Conservation (phyloP, 345 rosid genomes). For the Eucalyptus victrix region DNA sequence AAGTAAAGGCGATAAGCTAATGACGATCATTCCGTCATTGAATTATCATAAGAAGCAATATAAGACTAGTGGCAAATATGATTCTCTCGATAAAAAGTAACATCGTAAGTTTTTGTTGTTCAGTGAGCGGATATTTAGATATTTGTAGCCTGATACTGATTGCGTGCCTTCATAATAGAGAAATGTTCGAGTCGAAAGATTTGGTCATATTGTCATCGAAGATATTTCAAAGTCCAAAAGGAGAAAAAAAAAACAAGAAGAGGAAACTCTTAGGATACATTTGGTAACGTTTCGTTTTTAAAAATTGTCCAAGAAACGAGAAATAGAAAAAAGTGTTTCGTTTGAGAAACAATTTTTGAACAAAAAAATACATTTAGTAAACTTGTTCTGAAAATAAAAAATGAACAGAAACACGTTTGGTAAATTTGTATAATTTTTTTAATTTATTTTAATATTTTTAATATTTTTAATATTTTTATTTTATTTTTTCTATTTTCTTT, state of each 20-base stretch:
- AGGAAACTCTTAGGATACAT: not conserved
- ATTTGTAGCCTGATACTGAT: accelerated
- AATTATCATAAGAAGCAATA: not conserved
- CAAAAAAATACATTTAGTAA: too few species aligned
- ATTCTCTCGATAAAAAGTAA: not conserved
- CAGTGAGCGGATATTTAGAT: accelerated
- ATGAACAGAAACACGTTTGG: accelerated
- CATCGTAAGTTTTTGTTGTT: accelerated
- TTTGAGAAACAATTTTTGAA: accelerated
- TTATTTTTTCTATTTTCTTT: too few species aligned
- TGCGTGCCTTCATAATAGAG: not conserved
- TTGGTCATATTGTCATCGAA: accelerated
- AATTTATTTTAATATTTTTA: too few species aligned
- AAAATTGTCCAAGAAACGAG: accelerated
- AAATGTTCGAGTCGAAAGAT: too few species aligned
- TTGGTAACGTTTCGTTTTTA: accelerated
- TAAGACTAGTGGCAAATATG: not conserved
- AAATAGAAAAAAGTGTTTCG: too few species aligned
- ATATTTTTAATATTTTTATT: too few species aligned
- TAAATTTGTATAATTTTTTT: too few species aligned
- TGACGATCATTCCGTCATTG: too few species aligned
- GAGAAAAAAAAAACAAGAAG: too few species aligned
- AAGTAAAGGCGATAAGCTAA: not conserved
- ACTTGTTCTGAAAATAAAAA: accelerated
- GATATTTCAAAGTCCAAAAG: not conserved